Conservation (phyloP, 208 protist species). For the Trypanosoma brucei region DNA sequence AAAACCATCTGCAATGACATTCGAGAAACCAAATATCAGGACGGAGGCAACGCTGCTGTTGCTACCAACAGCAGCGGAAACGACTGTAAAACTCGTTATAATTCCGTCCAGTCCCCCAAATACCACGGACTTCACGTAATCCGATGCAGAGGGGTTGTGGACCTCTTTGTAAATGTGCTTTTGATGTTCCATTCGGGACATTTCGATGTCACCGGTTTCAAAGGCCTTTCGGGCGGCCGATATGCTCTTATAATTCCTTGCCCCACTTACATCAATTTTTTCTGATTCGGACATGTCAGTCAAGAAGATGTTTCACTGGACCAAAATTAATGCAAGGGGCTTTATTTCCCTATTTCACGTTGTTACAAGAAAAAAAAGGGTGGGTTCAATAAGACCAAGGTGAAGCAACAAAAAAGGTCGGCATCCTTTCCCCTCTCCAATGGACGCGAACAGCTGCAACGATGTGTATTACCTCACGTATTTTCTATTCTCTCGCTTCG, state of each 20-base stretch:
- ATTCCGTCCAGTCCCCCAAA: constrained; percentile 95
- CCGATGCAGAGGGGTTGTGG: constrained; percentile 80
- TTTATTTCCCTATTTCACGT: too few relatives aligned
- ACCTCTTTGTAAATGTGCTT: constrained; percentile 70
- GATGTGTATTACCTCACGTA: too few relatives aligned
- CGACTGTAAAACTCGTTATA: constrained; percentile 94
- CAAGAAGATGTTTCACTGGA: not conserved
- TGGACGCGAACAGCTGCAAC: too few relatives aligned
- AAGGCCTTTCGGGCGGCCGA: constrained; percentile 60
- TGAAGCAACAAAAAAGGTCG: too few relatives aligned
- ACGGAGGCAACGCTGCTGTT: constrained; percentile 77
- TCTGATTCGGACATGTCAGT: constrained; percentile 22
- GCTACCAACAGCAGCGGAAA: constrained; percentile 86
- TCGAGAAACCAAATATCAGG: constrained; percentile 92
- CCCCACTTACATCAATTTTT: constrained; percentile 15
- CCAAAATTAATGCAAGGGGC: too few relatives aligned
- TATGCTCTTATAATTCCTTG: constrained; percentile 66
- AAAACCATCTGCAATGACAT: constrained; percentile 93
- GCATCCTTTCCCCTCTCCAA: too few relatives aligned
- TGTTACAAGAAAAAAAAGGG: too few relatives aligned
- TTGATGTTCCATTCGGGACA: constrained; percentile 70
- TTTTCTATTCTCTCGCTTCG: too few relatives aligned
- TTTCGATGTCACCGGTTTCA: constrained; percentile 59
- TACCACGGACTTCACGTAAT: constrained; percentile 93
- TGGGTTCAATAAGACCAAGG: too few relatives aligned